Percentiles rank a stretch among this genome's conserved stretches.
Evolutionary conservation across 164 flowering plant genomes (phyloP).

Genomic region (Kalanchoe fedtschenkoi): DNA sequence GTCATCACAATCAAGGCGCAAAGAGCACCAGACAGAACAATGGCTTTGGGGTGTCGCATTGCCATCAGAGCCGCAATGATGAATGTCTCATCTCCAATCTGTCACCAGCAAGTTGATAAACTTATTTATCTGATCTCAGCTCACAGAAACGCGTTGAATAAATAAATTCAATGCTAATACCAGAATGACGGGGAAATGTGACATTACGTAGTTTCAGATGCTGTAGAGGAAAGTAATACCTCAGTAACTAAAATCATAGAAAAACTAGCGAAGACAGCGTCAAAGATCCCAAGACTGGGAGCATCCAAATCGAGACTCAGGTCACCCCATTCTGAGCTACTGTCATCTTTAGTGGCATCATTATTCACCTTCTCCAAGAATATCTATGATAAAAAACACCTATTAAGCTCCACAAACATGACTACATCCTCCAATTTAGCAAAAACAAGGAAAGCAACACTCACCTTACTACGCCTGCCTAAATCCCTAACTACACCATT

Average conservation of each 20-base stretch:
- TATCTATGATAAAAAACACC: constrained; percentile 10
- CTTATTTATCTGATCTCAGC: not conserved
- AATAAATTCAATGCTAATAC: not conserved
- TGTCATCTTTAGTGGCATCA: constrained; percentile 18
- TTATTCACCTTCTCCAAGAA: constrained; percentile 21
- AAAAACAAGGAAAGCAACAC: constrained; percentile 1
- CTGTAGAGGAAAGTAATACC: constrained; percentile 35
- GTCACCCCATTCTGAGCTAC: constrained; percentile 22
- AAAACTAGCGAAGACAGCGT: constrained; percentile 84
- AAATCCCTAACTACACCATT: constrained; percentile 30
- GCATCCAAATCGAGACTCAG: constrained; percentile 27
- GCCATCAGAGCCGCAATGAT: constrained; percentile 99
- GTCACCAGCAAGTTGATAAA: constrained; percentile 14
- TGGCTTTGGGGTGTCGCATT: constrained; percentile 98
- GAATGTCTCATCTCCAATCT: constrained; percentile 99
- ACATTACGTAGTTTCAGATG: not conserved
- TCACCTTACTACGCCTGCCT: constrained; percentile 75
- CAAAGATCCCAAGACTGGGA: constrained; percentile 72
- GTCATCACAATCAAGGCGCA: constrained; percentile 93
- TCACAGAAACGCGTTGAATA: not conserved
- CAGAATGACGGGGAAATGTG: not conserved
- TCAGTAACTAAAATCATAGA: constrained; percentile 93
- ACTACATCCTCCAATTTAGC: not conserved
- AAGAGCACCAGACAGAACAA: constrained; percentile 94
- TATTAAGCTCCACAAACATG: too few relatives aligned